Base-by-base conservation (phyloP, 192 early-diverging fungal genomes). In the Linnemannia hyalina region DNA sequence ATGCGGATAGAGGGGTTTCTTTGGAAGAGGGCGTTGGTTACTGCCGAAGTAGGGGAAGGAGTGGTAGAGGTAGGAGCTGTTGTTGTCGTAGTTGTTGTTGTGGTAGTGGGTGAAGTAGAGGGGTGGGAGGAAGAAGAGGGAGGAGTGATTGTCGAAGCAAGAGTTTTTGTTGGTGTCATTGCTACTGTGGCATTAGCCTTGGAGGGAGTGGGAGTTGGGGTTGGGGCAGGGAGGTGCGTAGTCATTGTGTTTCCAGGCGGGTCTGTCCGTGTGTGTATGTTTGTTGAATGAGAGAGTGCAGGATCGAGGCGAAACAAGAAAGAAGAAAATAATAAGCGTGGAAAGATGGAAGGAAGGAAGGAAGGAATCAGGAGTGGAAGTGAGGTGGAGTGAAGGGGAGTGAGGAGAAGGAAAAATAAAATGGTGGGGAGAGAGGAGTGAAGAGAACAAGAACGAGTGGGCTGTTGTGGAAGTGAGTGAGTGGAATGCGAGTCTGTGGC, bases 1-100 rank as follows among this genome's bases (percentile, higher is more conserved):
- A 77, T 35, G 23, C 76, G 76, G 65, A 77, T 77, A 36, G 63
- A 79, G 15, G 77, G 75, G 8, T 60, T 55, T 9, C 54, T 26
- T 49, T 29, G 32, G 60, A 70, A 74, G 26, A 49, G 75, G 11
- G 68, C 5, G 52, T 79, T 72, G 77, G 23, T 79, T 6, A 36
- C 57, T 5, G 36, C 16, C 7, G 74, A 75, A 13, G 74, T 57
- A 47, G 54, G 44, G 23, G 71, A 40, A 18, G 29, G 1, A 47
- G 76, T 74, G 70, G 11, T 68, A n/a, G 55, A 42, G 70, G 76
- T 72, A 47, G 38, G 40, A 60, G 74, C 72, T 40, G 65, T 68
- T 6, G 55, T 32, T 11, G 60, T 32, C 13, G 65, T 54, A 2
- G 55, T 41, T 26, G 29, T 15, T 11, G 60, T 32, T 32, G 60